These are phyloP conservation scores for Plasmodium knowlesi DNA, from an alignment of 169 alveolate species.

Conservation along the genomic window DNA sequence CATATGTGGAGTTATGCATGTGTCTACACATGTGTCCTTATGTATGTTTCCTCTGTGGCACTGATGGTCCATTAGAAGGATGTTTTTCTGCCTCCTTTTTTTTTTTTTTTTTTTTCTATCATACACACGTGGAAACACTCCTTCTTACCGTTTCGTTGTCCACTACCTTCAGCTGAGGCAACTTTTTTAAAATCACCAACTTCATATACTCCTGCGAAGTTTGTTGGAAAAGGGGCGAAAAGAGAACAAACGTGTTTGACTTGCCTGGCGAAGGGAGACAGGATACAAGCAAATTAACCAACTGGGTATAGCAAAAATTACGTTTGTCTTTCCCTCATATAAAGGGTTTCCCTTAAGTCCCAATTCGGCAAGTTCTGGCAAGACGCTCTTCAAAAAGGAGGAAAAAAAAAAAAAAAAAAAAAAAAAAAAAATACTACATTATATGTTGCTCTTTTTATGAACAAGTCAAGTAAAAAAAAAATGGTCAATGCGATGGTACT, in stretches of 20 bases:
- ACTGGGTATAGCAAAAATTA: neutral
- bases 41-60: neutral
- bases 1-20: neutral
- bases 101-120: neutral
- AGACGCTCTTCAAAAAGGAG: conserved; percentile 13
- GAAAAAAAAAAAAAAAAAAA: neutral
- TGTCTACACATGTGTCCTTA: neutral
- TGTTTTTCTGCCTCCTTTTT: neutral
- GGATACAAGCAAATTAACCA: neutral
- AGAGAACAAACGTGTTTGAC: neutral
- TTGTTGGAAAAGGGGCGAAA: neutral
- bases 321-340: conserved; percentile 63
- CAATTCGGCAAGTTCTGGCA: conserved; percentile 52
- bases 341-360: conserved; percentile 63
- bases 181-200: conserved; percentile 51
- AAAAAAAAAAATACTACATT: too few species aligned
- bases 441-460: too few species aligned
- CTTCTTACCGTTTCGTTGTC: conserved; percentile 58
- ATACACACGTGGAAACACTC: neutral
- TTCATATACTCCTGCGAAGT: conserved; percentile 51
- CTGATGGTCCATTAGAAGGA: neutral
- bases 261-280: neutral
- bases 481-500: neutral
- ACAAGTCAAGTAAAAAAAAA: neutral
- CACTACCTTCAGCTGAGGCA: conserved; percentile 50